Base-by-base conservation (phyloP, 129 eudicot genomes). In the Kitagawia praeruptora region DNA sequence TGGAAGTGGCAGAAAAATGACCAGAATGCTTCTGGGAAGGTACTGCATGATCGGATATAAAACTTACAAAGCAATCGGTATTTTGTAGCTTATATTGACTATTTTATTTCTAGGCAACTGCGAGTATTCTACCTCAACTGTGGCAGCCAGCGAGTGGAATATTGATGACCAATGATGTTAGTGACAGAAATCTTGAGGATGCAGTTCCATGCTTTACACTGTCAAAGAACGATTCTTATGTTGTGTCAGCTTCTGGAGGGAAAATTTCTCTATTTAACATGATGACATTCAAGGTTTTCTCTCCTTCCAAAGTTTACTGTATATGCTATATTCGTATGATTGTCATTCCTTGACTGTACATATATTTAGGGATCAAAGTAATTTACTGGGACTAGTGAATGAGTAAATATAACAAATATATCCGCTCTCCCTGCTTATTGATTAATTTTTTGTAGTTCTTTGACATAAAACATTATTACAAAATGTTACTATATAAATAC, bases 241-340 rank as follows among this genome's bases (percentile, higher is more conserved):
- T 92, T 31, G 78, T 88, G 87, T 92, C 96, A 45, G 89, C 96
- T 77, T 92, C 97, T 37, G 97, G 96, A n/a, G 97, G 97, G 84
- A 90, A 90, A 79, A 87, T 92, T 41, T 92, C 91, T 46, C 79
- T 92, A 77, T 90, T 92, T 77, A 90, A 90, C 80, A 88, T 90
- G 96, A 85, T 84, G 93, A 88, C 93, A 0, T 92, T 87, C 61
- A 88, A 88, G 95, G 97, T 90, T 87, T 70, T 18, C 11, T 25
- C 28, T 74, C 56, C 47, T 41, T 23, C 47, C 53, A 10, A 73
- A 41, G 8, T 41, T 73, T 23, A 21, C 76, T 41, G 14, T 72
- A 42, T 21, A 42, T 38, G 19, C 28, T 40, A 41, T 23, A 73
- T 19, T 42, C 45, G 34, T 42, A 39, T 9, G 37, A 73, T 44